Base-by-base conservation (phyloP, 129 eudicot species). In the Chrysanthemum lavandulifolium region DNA sequence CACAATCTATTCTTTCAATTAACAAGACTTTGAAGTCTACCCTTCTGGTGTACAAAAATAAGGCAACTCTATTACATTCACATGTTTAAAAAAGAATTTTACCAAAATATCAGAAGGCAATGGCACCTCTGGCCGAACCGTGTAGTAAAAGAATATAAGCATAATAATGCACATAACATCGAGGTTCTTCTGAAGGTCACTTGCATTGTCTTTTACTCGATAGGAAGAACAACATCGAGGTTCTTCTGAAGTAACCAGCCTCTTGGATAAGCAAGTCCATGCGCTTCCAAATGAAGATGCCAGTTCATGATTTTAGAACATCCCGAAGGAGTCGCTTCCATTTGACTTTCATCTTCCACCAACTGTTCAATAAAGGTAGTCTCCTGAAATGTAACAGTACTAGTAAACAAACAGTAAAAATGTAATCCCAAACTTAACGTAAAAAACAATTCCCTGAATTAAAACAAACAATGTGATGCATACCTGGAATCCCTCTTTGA, bases 401-500 rank as follows among this genome's bases (percentile, higher is more conserved):
- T 51, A 27, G 59, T 36, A 48, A 57, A 68, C 61, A 9, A 29
- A 50, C 13, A 73, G 67, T 65, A n/a, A 18, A 52, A 4, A n/a
- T 53, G 25, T 14, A 25, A 62, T 27, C 36, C 16, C 29, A 45
- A 36, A 33, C 59, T 31, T 63, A 14, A 50, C 18, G 29, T 56
- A n/a, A 48, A 40, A 67, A 47, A 15, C 31, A 71, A 29, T 6
- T 40, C n/a, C 27, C 7, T 59, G 61, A 15, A 40, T 40, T 6
- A 6, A 6, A 0, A 6, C 2, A 6, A 6, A 40, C 2, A 40
- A 40, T 40, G 1, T 23, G 25, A 23, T 23, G 25, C 25, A 23
- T 84, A 93, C 98, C 78, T 94, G n/a, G 84, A 94, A 94, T 60
- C n/a, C 99, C 84, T 94, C 99, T 82, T 90, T 94, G 78, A 90